Evolutionary conservation across 164 flowering plant genomes (phyloP).

Genomic region (Stephania cephalantha): DNA sequence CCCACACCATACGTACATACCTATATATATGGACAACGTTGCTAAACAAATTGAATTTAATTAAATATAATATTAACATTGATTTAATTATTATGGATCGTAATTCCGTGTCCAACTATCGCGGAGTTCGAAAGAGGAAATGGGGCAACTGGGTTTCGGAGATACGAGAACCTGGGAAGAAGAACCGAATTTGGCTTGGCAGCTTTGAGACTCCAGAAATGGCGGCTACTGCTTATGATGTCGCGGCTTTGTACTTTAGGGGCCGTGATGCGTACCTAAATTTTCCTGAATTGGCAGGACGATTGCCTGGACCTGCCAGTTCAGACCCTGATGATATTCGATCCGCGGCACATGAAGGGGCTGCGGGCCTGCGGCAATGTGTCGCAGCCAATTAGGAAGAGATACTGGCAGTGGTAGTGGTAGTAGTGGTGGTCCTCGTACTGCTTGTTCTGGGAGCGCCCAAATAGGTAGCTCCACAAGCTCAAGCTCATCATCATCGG

Average conservation of each 20-base stretch:
- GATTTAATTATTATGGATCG: background rate
- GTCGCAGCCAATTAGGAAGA: background rate
- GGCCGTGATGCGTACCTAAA: constrained; percentile 37
- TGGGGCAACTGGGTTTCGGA: constrained; percentile 72
- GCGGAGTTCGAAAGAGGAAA: constrained; percentile 43
- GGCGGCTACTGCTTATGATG: constrained; percentile 58
- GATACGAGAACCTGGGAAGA: constrained; percentile 51
- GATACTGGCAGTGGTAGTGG: background rate
- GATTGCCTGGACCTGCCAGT: constrained; percentile 33
- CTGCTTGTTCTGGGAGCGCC: background rate
- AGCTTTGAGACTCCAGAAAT: constrained; percentile 44
- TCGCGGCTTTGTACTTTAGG: constrained; percentile 36
- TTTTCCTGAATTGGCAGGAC: constrained; percentile 36
- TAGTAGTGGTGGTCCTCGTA: too few relatives aligned
- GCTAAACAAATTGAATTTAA: background rate
- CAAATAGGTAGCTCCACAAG: constrained; percentile 7
- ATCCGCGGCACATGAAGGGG: constrained; percentile 25
- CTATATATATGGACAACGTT: background rate
- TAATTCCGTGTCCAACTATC: constrained; percentile 11
- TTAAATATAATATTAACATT: background rate
- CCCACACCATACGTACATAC: background rate
- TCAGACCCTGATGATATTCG: constrained; percentile 31
- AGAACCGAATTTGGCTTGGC: constrained; percentile 50
- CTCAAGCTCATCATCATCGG: constrained; percentile 3
- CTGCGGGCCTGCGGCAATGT: constrained; percentile 24